These are phyloP conservation scores for Kluyveromyces aestuarii DNA, from an alignment of 805 yeast species.

Conservation along the genomic window DNA sequence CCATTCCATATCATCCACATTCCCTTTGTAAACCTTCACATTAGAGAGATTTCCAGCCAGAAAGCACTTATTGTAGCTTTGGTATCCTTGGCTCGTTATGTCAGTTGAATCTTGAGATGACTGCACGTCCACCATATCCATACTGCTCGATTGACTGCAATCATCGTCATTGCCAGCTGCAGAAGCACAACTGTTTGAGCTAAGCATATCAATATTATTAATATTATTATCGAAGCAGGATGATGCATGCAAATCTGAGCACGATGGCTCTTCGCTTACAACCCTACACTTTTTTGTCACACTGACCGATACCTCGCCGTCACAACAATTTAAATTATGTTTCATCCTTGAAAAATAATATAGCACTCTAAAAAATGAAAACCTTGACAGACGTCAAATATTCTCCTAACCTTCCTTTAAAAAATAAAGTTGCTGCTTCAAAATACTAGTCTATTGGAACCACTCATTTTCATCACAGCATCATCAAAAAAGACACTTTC, in stretches of 20 bases:
- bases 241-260: background rate
- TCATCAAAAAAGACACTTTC: background rate
- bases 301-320: background rate
- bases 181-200: background rate
- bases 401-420: no score
- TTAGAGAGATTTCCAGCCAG: slow-evolving; percentile 1
- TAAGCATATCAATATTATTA: no score
- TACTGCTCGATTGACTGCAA: background rate
- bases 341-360: background rate
- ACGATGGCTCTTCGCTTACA: background rate
- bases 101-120: background rate
- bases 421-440: no score
- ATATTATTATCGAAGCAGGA: background rate
- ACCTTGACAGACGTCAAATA: background rate
- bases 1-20: slow-evolving; percentile 1
- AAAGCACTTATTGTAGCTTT: background rate
- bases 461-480: background rate
- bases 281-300: background rate
- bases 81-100: background rate
- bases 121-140: background rate
- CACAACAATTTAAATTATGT: background rate
- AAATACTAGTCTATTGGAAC: background rate
- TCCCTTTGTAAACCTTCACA: slow-evolving; percentile 2
- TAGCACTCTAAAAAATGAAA: background rate
- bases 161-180: background rate